Conservation (phyloP, 108 stramenopile genomes). For the Fragilariopsis cylindrus region DNA sequence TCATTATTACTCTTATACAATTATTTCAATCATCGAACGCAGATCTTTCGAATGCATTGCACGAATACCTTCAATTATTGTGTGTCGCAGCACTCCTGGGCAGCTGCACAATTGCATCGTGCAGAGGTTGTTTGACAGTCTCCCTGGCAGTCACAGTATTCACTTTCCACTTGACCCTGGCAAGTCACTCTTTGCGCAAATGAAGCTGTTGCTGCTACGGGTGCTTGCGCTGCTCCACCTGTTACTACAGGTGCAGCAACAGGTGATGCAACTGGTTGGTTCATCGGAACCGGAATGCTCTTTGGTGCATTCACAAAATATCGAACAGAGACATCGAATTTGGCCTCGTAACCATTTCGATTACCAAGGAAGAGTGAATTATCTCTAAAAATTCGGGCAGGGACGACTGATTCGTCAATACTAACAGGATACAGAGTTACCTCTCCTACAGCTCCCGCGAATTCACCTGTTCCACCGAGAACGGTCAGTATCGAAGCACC, state of each 20-base stretch:
- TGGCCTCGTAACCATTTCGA: constrained; percentile 18
- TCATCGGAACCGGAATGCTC: constrained; percentile 1
- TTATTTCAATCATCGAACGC: neutral
- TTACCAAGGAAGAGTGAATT: constrained; percentile 19
- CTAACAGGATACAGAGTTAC: constrained; percentile 15
- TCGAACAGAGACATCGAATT: constrained; percentile 12
- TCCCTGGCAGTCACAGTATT: constrained; percentile 27
- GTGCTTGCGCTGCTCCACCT: neutral
- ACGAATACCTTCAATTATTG: neutral
- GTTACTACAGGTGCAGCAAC: constrained; percentile 4
- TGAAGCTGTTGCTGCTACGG: neutral
- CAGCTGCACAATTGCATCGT: constrained; percentile 25
- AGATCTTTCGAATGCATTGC: neutral
- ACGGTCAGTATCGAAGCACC: constrained; percentile 19
- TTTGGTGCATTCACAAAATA: constrained; percentile 1
- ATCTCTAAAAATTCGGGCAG: constrained; percentile 16
- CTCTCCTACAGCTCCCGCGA: constrained; percentile 22
- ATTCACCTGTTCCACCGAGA: constrained; percentile 27
- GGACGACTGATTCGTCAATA: constrained; percentile 9
- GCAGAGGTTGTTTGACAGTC: constrained; percentile 28
- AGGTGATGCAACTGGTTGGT: neutral
- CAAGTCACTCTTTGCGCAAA: constrained; percentile 4
- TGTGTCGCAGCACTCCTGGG: constrained; percentile 15
- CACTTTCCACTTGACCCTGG: constrained; percentile 9
- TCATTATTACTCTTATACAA: constrained; percentile 5